Conservation (phyloP, 331 rosid species). For the Spiraea crenata region DNA sequence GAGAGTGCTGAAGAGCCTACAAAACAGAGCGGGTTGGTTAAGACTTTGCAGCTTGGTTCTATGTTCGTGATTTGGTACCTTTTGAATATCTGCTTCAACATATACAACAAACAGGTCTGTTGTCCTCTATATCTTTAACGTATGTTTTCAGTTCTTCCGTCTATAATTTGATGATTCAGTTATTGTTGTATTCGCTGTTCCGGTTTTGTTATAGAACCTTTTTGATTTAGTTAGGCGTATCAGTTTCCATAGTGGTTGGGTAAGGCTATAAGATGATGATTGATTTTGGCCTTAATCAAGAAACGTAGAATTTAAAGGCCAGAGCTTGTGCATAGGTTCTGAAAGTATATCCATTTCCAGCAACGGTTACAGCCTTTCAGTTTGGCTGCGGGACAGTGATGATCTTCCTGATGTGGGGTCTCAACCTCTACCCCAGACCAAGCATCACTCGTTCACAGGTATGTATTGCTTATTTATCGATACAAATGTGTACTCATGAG, state of each 20-base stretch:
- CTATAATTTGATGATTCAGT: no score
- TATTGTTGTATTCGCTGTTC: no score
- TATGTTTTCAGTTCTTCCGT: no score
- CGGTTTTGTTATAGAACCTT: no score
- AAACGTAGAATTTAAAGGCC: slow-evolving; percentile 28
- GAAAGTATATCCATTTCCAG: slow-evolving; percentile 96
- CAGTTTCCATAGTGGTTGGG: no score
- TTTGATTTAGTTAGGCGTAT: no score
- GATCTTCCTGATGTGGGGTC: slow-evolving; percentile 59
- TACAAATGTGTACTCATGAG: neutral
- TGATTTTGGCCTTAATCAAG: slow-evolving; percentile 30
- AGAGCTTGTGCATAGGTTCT: slow-evolving; percentile 65
- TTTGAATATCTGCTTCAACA: slow-evolving; percentile 76
- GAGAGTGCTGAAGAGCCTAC: slow-evolving; percentile 33
- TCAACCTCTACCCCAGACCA: slow-evolving; percentile 65
- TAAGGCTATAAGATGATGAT: neutral
- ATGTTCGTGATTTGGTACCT: slow-evolving; percentile 83
- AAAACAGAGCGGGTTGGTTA: slow-evolving; percentile 22
- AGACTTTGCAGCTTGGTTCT: slow-evolving; percentile 52
- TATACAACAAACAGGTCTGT: slow-evolving; percentile 79
- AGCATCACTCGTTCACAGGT: slow-evolving; percentile 55
- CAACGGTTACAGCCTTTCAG: slow-evolving; percentile 81
- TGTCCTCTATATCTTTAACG: neutral
- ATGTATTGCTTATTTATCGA: neutral
- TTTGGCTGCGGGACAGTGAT: slow-evolving; percentile 53